Percentiles rank a stretch among this genome's conserved stretches.
Evolutionary conservation across 2,329 filamentous ascomycete genomes (phyloP).

Genomic region (Xylariaceae sp.): DNA sequence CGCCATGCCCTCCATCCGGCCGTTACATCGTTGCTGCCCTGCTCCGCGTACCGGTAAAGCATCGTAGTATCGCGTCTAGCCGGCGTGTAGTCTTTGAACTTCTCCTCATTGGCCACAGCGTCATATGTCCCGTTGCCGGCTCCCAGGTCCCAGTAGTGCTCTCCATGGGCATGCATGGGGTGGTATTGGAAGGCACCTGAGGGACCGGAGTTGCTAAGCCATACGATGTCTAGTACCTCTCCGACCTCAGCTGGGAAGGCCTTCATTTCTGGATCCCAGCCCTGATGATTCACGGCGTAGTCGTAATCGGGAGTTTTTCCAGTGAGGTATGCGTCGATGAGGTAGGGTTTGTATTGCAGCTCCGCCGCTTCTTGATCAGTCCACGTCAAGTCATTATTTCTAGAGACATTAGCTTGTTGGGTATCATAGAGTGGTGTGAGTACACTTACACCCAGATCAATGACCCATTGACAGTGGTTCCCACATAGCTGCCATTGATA

Average conservation of each 20-base stretch:
- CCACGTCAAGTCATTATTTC: constrained; percentile 43
- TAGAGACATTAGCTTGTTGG: constrained; percentile 8
- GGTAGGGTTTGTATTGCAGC: constrained; percentile 37
- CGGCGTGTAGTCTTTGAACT: constrained; percentile 34
- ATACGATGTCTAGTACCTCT: constrained; percentile 52
- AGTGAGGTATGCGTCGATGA: constrained; percentile 48
- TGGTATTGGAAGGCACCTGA: constrained; percentile 42
- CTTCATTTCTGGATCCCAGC: constrained; percentile 47
- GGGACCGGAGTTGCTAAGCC: constrained; percentile 38
- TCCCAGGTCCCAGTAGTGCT: constrained; percentile 50
- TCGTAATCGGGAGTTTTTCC: constrained; percentile 49
- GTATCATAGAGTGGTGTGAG: background rate
- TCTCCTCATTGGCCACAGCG: constrained; percentile 42
- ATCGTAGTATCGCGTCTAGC: constrained; percentile 46
- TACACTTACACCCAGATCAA: constrained; percentile 35
- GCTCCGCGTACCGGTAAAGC: constrained; percentile 48
- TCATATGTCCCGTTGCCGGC: constrained; percentile 50
- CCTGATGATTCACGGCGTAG: constrained; percentile 43
- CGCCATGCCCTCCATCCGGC: constrained; percentile 59
- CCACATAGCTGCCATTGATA: constrained; percentile 30
- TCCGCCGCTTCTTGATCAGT: constrained; percentile 31
- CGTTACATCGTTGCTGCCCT: constrained; percentile 36
- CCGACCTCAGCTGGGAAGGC: constrained; percentile 50
- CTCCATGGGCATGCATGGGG: constrained; percentile 52
- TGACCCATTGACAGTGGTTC: constrained; percentile 28